These are phyloP conservation scores for Lolium multiflorum DNA, from an alignment of 176 grass and related monocot species.

Conservation along the genomic window DNA sequence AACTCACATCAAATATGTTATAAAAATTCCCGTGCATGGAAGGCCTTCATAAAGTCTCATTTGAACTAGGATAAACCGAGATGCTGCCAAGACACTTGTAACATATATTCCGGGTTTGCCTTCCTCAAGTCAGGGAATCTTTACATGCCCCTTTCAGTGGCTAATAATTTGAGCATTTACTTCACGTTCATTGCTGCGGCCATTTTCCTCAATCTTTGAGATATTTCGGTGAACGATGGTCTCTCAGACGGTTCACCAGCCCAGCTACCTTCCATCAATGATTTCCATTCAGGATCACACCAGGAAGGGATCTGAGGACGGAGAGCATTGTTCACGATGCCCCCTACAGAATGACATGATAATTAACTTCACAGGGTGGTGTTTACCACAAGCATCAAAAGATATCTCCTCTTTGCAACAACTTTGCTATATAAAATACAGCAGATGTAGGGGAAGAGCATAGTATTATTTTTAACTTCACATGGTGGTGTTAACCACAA, in stretches of 20 bases:
- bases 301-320: constrained; percentile 90
- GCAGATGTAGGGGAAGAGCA: no score
- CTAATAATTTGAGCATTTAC: constrained; percentile 43
- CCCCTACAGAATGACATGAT: constrained; percentile 58
- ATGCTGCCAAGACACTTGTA: constrained; percentile 24
- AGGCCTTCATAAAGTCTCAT: constrained; percentile 32
- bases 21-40: constrained; percentile 30
- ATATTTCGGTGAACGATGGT: constrained; percentile 94
- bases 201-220: constrained; percentile 94
- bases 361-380: constrained; percentile 35
- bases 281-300: constrained; percentile 99
- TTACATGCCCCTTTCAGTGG: constrained; percentile 1
- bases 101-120: constrained; percentile 40
- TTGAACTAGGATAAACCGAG: constrained; percentile 34
- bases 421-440: constrained; percentile 5
- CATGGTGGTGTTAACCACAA: constrained; percentile 2
- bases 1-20: constrained; percentile 44
- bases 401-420: constrained; percentile 17
- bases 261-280: constrained; percentile 93
- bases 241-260: constrained; percentile 73
- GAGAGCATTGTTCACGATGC: constrained; percentile 76
- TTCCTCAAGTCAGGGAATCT: constrained; percentile 33
- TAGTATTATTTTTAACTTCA: constrained; percentile 27
- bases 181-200: constrained; percentile 84
- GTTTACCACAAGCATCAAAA: neutral